Evolutionary conservation across 306 rosid species (phyloP), one percentile per base, ranked within the genome.

Genomic region (Begonia fuchsioides): DNA sequence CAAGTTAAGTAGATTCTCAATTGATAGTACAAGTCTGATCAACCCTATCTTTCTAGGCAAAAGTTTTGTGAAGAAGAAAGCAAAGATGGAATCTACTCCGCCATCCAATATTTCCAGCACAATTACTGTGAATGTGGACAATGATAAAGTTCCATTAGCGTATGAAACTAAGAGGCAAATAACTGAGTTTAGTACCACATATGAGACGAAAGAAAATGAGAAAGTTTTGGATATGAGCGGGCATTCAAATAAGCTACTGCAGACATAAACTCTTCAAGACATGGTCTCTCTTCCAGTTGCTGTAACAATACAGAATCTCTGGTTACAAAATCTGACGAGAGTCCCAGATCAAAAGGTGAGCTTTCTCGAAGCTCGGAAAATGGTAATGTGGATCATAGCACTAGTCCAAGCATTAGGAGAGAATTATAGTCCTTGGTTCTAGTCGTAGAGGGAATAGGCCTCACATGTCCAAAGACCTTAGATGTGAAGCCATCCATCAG

Each of bases 361-460:
- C 76, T 81, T 65, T 88, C 95, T 13, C 95, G 84, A 51, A 88
- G 90, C 83, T 88, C 97, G 35, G 84, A 88, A 73, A 88, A 93
- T 71, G 83, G 97, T 70, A 76, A 78, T 47, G 97, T 88, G 43
- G 95, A 88, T 49, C 74, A 73, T 60, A 88, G 95, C 61, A 76
- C 80, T 68, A 78, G 93, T 64, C 83, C 98, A 69, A 79, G 95
- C 76, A 73, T 79, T 54, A 90, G 98, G 62, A 95, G 81, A 57
- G 98, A 81, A 90, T 92, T 72, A 79, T 69, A 74, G 47, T 71
- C 19, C 71, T 87, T 58, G 80, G 94, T 47, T 84, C 95, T 40
- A 64, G 82, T 59, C 87, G 86, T 50, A 67, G 83, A 56, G 95
- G 95, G 64, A 73, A 73, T 64, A 72, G 95, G 67, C 95, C 98